phyloP scores from a whole-genome alignment of 2,329 filamentous ascomycete species.

The Aspergillus bombycis region DNA sequence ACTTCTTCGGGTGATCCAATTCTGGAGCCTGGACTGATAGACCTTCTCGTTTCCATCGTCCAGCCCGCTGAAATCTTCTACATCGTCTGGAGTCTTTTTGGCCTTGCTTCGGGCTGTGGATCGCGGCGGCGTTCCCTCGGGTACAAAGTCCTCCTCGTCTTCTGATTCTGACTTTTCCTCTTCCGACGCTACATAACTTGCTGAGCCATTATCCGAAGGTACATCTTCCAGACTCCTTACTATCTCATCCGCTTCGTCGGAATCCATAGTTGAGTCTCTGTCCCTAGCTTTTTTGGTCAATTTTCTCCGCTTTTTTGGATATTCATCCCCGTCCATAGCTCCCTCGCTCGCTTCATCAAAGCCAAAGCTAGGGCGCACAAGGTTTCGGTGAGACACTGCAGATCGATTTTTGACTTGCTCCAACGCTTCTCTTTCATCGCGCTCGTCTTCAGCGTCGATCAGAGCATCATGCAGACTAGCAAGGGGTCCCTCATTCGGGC shows the following conservation, averaged over 20 bases:
- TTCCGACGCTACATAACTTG: conserved; percentile 38
- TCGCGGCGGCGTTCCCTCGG: conserved; percentile 31
- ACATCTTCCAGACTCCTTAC: conserved; percentile 16
- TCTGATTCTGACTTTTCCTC: conserved; percentile 32
- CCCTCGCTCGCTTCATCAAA: conserved; percentile 48
- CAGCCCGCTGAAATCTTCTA: conserved; percentile 65
- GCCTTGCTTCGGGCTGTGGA: conserved; percentile 22
- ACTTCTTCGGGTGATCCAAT: conserved; percentile 71
- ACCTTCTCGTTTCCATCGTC: conserved; percentile 88
- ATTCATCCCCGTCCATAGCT: conserved; percentile 31
- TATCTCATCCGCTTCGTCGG: conserved; percentile 12
- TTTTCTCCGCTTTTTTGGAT: conserved; percentile 41
- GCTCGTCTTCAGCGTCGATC: conserved; percentile 77
- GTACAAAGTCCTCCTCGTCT: conserved; percentile 40
- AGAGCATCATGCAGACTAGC: conserved; percentile 76
- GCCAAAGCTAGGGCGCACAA: conserved; percentile 73
- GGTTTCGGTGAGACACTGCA: conserved; percentile 69
- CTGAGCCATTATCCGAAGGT: conserved; percentile 36
- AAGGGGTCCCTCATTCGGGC: conserved; percentile 60
- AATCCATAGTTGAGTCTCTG: background rate
- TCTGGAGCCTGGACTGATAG: conserved; percentile 73
- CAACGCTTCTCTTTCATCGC: conserved; percentile 54
- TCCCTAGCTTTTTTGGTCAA: conserved; percentile 19
- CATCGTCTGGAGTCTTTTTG: conserved; percentile 38
- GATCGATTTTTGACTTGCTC: conserved; percentile 42